Conservation (phyloP, 805 yeast species). For the Cyberlindnera saturnus region DNA sequence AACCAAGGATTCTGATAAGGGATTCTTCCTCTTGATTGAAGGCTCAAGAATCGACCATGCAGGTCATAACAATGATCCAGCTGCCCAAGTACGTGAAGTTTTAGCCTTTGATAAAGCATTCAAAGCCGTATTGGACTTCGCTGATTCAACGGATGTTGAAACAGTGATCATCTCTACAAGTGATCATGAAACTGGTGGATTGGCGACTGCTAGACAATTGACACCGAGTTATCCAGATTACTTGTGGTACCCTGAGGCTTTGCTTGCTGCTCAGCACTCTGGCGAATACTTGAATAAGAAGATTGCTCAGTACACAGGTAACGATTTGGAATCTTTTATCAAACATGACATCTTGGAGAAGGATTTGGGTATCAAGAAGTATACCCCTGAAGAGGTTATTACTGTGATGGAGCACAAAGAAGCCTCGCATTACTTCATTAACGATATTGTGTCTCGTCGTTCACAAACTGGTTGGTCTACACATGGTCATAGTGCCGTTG, state of each 20-base stretch:
- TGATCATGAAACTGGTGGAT: conserved; percentile 96
- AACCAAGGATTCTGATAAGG: conserved; percentile 66
- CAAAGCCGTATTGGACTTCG: conserved; percentile 64
- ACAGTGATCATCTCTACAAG: conserved; percentile 78
- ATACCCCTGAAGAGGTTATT: conserved; percentile 47
- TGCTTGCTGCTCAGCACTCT: conserved; percentile 64
- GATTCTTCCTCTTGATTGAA: conserved; percentile 82
- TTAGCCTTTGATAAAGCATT: conserved; percentile 83
- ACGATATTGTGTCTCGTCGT: conserved; percentile 68
- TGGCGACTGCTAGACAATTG: conserved; percentile 80
- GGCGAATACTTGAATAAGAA: conserved; percentile 61
- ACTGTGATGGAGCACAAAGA: conserved; percentile 31
- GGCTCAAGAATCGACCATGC: conserved; percentile 95
- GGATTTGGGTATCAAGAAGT: conserved; percentile 64
- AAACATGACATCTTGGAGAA: conserved; percentile 46
- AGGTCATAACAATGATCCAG: conserved; percentile 91
- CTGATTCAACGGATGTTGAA: conserved; percentile 62
- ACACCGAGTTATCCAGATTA: conserved; percentile 72
- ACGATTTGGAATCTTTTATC: conserved; percentile 40
- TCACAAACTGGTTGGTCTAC: conserved; percentile 96
- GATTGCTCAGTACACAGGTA: conserved; percentile 31
- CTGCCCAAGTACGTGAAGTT: conserved; percentile 89
- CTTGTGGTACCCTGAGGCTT: conserved; percentile 77
- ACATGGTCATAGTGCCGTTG: conserved; percentile 94
- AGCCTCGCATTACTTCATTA: conserved; percentile 41